phyloP scores from a whole-genome alignment of 805 yeast species.

The Metschnikowia similis region DNA sequence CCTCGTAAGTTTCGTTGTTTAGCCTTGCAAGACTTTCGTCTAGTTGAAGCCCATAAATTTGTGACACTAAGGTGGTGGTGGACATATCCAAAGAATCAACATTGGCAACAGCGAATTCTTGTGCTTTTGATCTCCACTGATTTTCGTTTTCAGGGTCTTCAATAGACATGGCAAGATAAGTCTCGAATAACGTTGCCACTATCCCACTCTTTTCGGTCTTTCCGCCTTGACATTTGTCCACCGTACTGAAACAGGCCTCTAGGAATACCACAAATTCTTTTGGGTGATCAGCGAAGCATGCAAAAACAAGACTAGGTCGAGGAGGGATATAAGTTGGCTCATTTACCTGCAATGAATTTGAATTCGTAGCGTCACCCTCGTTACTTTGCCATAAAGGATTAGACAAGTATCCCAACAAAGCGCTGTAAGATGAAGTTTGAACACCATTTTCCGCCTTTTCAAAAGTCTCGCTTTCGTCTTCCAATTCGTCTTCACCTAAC shows the following conservation, averaged over 20 bases:
- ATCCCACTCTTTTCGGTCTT: constrained; percentile 67
- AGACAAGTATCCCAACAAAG: constrained; percentile 15
- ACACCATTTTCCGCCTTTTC: constrained; percentile 15
- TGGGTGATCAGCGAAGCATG: constrained; percentile 81
- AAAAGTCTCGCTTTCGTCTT: background rate
- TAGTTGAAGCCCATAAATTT: constrained; percentile 43
- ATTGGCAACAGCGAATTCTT: constrained; percentile 42
- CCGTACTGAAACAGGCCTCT: constrained; percentile 83
- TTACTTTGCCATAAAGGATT: constrained; percentile 4
- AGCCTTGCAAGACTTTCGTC: constrained; percentile 43
- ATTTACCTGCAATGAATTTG: background rate
- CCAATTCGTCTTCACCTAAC: background rate
- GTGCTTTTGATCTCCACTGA: constrained; percentile 68
- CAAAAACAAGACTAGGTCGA: constrained; percentile 78
- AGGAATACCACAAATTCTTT: constrained; percentile 85
- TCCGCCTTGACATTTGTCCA: constrained; percentile 70
- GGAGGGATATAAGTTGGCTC: constrained; percentile 86
- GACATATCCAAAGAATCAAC: constrained; percentile 52
- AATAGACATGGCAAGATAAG: constrained; percentile 61
- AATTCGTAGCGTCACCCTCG: background rate
- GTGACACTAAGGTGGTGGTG: constrained; percentile 53
- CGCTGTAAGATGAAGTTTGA: constrained; percentile 12
- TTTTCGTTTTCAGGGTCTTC: constrained; percentile 26
- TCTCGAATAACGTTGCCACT: constrained; percentile 73
- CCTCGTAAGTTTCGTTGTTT: constrained; percentile 40